Base-by-base conservation (phyloP, 352 stramenopile species). In the Phytopythium boreale region DNA sequence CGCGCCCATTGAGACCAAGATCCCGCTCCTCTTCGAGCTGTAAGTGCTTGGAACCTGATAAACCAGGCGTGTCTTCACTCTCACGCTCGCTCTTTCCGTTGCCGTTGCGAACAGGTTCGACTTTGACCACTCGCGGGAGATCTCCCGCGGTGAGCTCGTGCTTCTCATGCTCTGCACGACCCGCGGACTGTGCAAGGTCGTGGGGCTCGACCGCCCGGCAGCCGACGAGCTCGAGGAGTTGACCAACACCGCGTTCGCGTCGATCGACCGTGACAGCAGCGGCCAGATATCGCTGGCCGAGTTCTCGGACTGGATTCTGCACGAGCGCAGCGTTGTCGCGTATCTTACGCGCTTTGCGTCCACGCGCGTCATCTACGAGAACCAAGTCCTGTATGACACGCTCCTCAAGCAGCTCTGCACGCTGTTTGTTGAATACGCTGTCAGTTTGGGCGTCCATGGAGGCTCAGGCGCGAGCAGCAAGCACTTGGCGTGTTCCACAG, bases 81-180 rank as follows among this genome's bases (percentile, higher is more conserved):
- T 50, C 22, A 10, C 22, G 39, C 26, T 0, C 5, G 6, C 27
- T 29, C 22, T 22, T 17, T 19, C 27, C 41, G 0, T 24, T 20
- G 4, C 34, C 34, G 17, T 36, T 12, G 9, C n/a, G 46, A 22
- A 9, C 24, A 87, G 79, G 4, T 93, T 93, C 67, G 84, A 93
- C 66, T 93, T 93, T 56, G 80, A 91, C 37, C 77, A 91, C 26
- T 91, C 82, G 43, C 67, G 82, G 10, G 75, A 82, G 47, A 91
- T 93, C 20, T 91, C 80, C 0, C 67, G 82, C 51, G 67, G 72
- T 39, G 84, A 93, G 43, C 66, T 93, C 8, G 76, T 91, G 12
- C 67, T 93, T 14, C 65, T 93, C 14, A 82, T 91, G 79, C 71
- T 93, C 22, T 93, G 80, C 61, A 79, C 80, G 11, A 88, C 82